Conservation (phyloP, 1,284 basidiomycete species). For the Exobasidium cylindrosporum region DNA sequence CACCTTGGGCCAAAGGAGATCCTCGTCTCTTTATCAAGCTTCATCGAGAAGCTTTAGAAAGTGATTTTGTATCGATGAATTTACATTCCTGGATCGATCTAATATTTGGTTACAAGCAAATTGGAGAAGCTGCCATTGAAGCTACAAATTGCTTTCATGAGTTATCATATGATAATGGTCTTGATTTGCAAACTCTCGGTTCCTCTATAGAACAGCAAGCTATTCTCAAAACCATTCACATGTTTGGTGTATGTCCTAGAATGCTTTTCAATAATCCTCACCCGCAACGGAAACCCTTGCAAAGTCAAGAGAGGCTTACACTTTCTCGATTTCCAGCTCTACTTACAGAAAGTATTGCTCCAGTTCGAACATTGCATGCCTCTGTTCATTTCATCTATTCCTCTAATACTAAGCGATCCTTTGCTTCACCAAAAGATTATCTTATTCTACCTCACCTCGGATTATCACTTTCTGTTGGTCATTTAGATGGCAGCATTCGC, state of each 20-base stretch:
- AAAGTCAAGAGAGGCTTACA: slow-evolving; percentile 64
- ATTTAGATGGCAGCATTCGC: slow-evolving; percentile 61
- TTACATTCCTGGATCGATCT: slow-evolving; percentile 90
- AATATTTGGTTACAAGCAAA: slow-evolving; percentile 47
- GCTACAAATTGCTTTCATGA: slow-evolving; percentile 88
- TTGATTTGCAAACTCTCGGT: slow-evolving; percentile 66
- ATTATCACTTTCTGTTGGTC: slow-evolving; percentile 68
- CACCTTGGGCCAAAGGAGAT: slow-evolving; percentile 84
- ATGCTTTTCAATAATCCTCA: slow-evolving; percentile 80
- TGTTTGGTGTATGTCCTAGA: slow-evolving; percentile 60
- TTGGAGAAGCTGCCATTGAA: slow-evolving; percentile 55
- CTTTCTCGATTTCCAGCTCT: slow-evolving; percentile 38
- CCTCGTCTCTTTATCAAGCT: slow-evolving; percentile 77
- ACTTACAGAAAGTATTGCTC: slow-evolving; percentile 45
- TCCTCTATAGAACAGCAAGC: slow-evolving; percentile 85
- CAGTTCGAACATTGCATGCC: slow-evolving; percentile 28
- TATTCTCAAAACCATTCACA: slow-evolving; percentile 91
- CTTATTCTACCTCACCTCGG: slow-evolving; percentile 65
- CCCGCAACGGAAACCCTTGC: slow-evolving; percentile 63
- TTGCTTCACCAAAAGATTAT: slow-evolving; percentile 63
- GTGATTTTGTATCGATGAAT: slow-evolving; percentile 78
- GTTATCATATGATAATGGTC: slow-evolving; percentile 74
- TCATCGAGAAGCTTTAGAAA: slow-evolving; percentile 85
- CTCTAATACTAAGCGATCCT: slow-evolving; percentile 59
- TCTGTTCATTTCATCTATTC: slow-evolving; percentile 61